Conservation (phyloP, 129 eudicot species). For the Chrysanthemum makinoi region DNA sequence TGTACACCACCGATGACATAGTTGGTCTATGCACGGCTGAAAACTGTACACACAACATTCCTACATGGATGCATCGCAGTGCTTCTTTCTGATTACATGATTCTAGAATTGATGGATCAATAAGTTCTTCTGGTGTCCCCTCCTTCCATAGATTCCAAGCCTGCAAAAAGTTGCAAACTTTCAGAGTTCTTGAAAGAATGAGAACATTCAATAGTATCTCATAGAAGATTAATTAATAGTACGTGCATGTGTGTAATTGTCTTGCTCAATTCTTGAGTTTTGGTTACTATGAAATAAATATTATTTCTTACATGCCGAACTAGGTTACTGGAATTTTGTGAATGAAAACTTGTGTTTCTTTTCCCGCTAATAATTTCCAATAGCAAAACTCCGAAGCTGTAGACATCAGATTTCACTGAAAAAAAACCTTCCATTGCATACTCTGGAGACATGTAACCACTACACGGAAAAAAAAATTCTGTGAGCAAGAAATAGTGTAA, state of each 20-base stretch:
- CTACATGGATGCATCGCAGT: constrained; percentile 67
- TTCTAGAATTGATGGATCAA: constrained; percentile 44
- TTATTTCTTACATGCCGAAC: constrained; percentile 51
- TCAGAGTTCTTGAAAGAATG: no score
- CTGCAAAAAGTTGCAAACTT: constrained; percentile 28
- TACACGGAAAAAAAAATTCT: not conserved
- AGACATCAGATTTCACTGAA: constrained; percentile 72
- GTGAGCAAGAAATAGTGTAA: no score
- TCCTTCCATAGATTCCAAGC: constrained; percentile 86
- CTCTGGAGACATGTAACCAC: constrained; percentile 80
- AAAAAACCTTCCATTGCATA: constrained; percentile 71
- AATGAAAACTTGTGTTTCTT: constrained; percentile 38
- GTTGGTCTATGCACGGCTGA: constrained; percentile 68
- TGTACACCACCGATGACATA: constrained; percentile 70
- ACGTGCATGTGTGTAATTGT: no score
- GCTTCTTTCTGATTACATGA: constrained; percentile 41
- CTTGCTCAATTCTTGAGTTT: not conserved
- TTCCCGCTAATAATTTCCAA: constrained; percentile 60
- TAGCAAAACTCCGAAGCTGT: constrained; percentile 68
- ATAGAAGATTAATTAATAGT: no score
- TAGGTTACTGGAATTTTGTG: constrained; percentile 40
- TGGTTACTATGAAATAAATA: not conserved
- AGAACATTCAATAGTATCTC: no score
- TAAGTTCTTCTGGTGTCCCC: constrained; percentile 45
- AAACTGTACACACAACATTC: constrained; percentile 72